Base-by-base conservation (phyloP, 225 moss, liverwort and hornwort genomes). In the Thuidium tamariscinum region DNA sequence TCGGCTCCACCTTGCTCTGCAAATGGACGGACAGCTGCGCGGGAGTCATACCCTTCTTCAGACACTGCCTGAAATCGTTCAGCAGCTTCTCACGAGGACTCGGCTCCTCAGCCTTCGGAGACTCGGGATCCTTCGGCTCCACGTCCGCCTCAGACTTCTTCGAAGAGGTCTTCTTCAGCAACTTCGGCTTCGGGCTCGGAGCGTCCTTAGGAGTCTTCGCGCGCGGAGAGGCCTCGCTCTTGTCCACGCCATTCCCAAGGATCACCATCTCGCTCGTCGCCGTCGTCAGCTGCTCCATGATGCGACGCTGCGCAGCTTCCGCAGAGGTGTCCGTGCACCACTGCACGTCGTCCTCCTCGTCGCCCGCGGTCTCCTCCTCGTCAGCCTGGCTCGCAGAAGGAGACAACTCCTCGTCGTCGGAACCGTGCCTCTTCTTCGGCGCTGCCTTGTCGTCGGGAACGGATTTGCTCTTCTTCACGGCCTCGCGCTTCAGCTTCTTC, bases 251-350 rank as follows among this genome's bases (percentile, higher is more conserved):
- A 44, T 92, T 92, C 8, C 88, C 93, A 5, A 96, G 52, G 49
- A 99, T 95, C n/a, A 99, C 97, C 98, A 99, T 99, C 94, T 99
- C 98, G 86, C 97, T 99, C 5, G 98, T 97, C 2, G 97, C 98
- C 44, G 94, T 88, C 29, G 97, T 97, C 30, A 99, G 91, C 89
- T 99, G 98, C 88, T 99, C 98, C 63, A 95, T 83, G 74, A 99
- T 96, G 64, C 98, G 92, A 87, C 94, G 94, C 86, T 99, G 94
- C 3, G 97, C 98, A 13, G 98, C 98, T 86, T 94, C 98, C 22
- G 98, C 96, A 14, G 98, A 99, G 10, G 98, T 97, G 75, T 99
- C 98, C 25, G 98, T 99, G 30, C 94, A 94, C 98, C 98, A 99
- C 88, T 97, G 91, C 34, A 99, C 98, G 61, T 90, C 97, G 74